Evolutionary conservation across 1,284 basidiomycete species (phyloP).

Genomic region (Pholiota adiposa): DNA sequence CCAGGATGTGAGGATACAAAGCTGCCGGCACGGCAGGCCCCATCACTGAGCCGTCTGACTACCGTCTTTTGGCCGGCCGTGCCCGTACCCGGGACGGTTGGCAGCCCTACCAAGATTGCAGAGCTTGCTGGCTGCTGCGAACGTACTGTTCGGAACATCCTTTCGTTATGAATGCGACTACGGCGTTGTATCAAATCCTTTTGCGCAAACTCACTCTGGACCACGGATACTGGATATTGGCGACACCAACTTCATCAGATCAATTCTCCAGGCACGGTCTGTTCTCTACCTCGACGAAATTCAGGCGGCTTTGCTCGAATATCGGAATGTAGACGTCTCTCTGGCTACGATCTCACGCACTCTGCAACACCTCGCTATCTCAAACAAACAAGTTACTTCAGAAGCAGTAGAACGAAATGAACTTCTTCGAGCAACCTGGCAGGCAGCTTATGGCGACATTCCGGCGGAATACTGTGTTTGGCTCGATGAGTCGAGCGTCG

Average conservation of each 20-base stretch:
- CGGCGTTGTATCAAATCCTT: too few species aligned
- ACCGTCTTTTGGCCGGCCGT: too few species aligned
- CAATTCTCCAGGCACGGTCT: slow-evolving; percentile 16
- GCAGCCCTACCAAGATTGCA: too few species aligned
- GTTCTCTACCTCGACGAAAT: slow-evolving; percentile 20
- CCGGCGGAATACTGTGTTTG: slow-evolving; percentile 29
- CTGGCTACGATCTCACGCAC: slow-evolving; percentile 12
- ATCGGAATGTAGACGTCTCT: slow-evolving; percentile 9
- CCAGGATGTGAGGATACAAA: too few species aligned
- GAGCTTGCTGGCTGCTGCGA: too few species aligned
- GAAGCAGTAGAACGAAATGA: neutral
- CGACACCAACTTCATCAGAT: slow-evolving; percentile 21
- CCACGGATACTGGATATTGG: slow-evolving; percentile 14
- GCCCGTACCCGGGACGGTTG: too few species aligned
- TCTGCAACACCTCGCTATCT: slow-evolving; percentile 15
- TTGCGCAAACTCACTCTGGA: too few species aligned
- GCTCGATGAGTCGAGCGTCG: slow-evolving; percentile 29
- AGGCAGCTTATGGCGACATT: slow-evolving; percentile 1
- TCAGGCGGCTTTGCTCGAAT: slow-evolving; percentile 8
- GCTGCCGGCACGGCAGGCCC: too few species aligned
- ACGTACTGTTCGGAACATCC: too few species aligned
- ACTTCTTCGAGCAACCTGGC: slow-evolving; percentile 1
- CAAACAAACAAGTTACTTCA: slow-evolving; percentile 22
- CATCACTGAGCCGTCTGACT: too few species aligned
- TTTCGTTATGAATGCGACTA: too few species aligned